phyloP scores from a whole-genome alignment of 306 rosid genomes.

The Arachis stenosperma region DNA sequence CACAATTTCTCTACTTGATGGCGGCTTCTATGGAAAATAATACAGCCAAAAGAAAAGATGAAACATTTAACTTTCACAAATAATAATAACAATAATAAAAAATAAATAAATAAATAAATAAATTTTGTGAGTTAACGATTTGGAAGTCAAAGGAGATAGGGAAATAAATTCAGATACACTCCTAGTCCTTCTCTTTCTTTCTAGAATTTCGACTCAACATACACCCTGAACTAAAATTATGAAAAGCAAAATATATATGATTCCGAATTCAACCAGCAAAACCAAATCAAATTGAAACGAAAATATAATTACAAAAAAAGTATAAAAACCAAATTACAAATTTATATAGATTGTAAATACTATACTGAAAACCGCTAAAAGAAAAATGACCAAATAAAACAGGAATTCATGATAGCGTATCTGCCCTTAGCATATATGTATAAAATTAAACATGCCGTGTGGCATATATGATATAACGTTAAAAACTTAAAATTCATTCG shows the following conservation, averaged over 20 bases:
- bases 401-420: neutral
- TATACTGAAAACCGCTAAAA: neutral
- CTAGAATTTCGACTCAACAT: no score
- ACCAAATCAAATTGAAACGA: no score
- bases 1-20: neutral
- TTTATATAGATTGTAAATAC: neutral
- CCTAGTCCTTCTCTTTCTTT: no score
- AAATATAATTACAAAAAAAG: no score
- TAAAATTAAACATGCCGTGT: neutral
- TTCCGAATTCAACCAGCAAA: no score
- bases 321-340: no score
- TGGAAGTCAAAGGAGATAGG: no score
- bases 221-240: no score
- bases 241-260: no score
- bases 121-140: no score
- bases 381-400: conserved; percentile 14
- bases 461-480: neutral
- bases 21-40: conserved; percentile 13
- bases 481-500: neutral
- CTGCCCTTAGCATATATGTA: neutral
- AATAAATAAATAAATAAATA: neutral
- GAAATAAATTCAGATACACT: no score
- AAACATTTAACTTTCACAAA: conserved; percentile 9
- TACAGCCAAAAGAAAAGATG: conserved; percentile 8
- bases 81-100: neutral